These are phyloP conservation scores for Beauveria sp. DNA, from an alignment of 2,329 filamentous ascomycete genomes.

Conservation along the genomic window DNA sequence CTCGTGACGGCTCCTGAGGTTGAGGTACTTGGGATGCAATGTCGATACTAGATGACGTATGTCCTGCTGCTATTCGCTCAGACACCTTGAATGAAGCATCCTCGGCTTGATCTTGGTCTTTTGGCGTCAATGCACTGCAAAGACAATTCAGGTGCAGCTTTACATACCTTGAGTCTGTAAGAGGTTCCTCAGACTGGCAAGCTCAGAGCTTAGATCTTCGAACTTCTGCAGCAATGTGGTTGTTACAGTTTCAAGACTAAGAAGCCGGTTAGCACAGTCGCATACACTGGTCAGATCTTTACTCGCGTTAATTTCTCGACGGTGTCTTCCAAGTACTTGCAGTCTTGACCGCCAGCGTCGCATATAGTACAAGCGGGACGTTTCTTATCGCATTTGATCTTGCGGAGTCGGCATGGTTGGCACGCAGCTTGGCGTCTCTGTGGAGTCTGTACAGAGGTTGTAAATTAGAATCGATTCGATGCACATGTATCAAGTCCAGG, in stretches of 20 bases:
- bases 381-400: constrained; percentile 17
- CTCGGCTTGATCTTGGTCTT: neutral
- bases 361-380: constrained; percentile 15
- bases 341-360: constrained; percentile 12
- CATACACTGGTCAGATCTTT: neutral
- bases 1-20: constrained; percentile 13
- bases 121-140: neutral
- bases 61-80: neutral
- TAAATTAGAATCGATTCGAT: neutral
- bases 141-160: too few species aligned
- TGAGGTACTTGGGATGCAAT: neutral
- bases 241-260: constrained; percentile 15
- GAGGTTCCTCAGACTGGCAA: constrained; percentile 11
- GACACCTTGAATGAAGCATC: neutral
- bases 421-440: constrained; percentile 15
- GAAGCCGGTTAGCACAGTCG: neutral
- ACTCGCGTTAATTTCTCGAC: constrained; percentile 15
- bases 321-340: constrained; percentile 15
- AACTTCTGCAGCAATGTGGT: constrained; percentile 14
- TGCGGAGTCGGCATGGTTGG: constrained; percentile 15
- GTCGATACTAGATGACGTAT: neutral
- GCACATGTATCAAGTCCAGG: neutral
- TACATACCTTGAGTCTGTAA: constrained; percentile 4
- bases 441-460: neutral
- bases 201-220: constrained; percentile 13